Evolutionary conservation across 192 early-diverging fungal genomes (phyloP).

Genomic region (Geranomyces variabilis): DNA sequence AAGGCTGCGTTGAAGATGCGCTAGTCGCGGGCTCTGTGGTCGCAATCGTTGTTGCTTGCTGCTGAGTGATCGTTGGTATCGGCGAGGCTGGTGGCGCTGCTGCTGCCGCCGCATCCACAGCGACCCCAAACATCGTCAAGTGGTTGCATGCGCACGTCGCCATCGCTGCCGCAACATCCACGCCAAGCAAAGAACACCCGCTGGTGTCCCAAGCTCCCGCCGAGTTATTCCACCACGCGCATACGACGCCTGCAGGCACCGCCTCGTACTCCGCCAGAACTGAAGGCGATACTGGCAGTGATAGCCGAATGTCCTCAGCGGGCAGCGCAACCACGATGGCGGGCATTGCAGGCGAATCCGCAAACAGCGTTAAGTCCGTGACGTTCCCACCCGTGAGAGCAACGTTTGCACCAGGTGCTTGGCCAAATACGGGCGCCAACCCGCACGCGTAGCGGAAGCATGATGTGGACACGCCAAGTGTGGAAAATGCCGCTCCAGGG

Average conservation of each 20-base stretch:
- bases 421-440: neutral
- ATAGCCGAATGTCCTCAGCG: neutral
- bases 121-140: slow-evolving; percentile 12
- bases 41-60: neutral
- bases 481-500: slow-evolving; percentile 4
- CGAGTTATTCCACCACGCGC: slow-evolving; percentile 1
- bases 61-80: neutral
- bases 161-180: neutral
- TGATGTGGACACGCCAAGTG: neutral
- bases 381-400: neutral
- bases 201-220: slow-evolving; percentile 1
- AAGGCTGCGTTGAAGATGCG: neutral
- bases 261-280: neutral
- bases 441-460: slow-evolving; percentile 18
- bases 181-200: slow-evolving; percentile 2
- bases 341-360: neutral
- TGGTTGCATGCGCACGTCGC: slow-evolving; percentile 10
- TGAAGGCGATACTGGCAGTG: neutral
- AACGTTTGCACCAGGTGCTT: neutral
- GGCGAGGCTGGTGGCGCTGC: neutral
- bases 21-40: neutral
- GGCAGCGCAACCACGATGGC: neutral
- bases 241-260: neutral
- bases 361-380: neutral
- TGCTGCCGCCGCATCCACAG: neutral